These are phyloP conservation scores for Linnemannia schmuckeri DNA, from an alignment of 192 early-diverging fungal genomes.

Conservation along the genomic window DNA sequence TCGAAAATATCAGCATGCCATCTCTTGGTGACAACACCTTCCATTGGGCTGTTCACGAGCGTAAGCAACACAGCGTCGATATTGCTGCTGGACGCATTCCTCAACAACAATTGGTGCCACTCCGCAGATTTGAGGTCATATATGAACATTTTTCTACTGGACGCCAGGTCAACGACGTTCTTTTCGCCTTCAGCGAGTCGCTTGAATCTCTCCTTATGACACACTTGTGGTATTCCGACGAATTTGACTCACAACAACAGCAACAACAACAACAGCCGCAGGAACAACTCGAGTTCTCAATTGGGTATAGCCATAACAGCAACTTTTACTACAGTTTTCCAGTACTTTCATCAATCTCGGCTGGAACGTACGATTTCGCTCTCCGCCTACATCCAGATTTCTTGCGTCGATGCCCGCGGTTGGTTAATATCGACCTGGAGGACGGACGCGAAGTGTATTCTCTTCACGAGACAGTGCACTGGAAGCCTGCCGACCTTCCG, in stretches of 20 bases:
- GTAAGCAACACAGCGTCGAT: neutral
- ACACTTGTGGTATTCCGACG: neutral
- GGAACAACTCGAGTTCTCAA: neutral
- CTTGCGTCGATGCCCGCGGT: neutral
- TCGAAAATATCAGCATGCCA: neutral
- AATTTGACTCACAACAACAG: neutral
- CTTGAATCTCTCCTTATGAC: neutral
- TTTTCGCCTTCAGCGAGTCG: neutral
- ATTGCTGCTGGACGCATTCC: neutral
- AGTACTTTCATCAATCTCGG: neutral
- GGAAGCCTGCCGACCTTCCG: neutral
- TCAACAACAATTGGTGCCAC: neutral
- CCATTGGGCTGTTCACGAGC: constrained; percentile 21
- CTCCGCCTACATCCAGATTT: neutral
- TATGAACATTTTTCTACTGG: neutral
- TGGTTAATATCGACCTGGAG: neutral
- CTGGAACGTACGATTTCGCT: neutral
- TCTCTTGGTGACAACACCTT: constrained; percentile 3
- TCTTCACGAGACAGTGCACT: neutral
- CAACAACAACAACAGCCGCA: too few relatives aligned
- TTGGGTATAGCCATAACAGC: neutral
- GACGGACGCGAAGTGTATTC: neutral
- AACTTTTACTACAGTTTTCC: neutral
- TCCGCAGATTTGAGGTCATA: neutral
- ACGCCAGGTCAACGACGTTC: neutral